A percentile compares a stretch with the other conserved stretches of the same genome.
Conservation (phyloP, 345 rosid species). For the Moringa oleifera region DNA sequence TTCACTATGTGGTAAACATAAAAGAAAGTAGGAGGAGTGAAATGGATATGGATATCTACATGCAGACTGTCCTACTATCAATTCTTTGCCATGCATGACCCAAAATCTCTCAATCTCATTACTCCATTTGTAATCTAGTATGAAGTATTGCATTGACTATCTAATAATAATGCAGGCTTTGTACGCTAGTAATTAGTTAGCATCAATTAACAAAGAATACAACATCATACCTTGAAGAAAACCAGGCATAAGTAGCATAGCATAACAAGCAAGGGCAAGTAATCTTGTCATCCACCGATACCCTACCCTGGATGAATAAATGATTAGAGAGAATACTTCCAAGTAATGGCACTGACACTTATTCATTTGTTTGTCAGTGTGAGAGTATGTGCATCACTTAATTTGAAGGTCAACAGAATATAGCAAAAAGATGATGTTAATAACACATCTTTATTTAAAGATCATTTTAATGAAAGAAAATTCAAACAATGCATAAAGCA, state of each 20-base stretch:
- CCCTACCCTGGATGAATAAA: conserved; percentile 74
- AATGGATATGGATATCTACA: too few relatives aligned
- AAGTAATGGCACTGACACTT: neutral
- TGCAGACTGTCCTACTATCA: too few relatives aligned
- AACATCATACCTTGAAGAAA: conserved; percentile 73
- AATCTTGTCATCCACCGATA: neutral
- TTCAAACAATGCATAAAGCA: neutral
- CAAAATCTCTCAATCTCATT: too few relatives aligned
- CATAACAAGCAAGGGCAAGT: neutral
- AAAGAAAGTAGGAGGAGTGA: too few relatives aligned
- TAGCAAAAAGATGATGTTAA: neutral
- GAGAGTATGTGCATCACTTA: neutral
- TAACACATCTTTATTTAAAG: neutral
- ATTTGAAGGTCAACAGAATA: neutral
- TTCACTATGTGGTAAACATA: too few relatives aligned
- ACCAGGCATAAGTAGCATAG: conserved; percentile 71
- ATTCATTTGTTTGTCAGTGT: too few relatives aligned
- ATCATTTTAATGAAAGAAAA: neutral
- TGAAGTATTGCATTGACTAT: too few relatives aligned
- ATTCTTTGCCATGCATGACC: too few relatives aligned
- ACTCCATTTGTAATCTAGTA: too few relatives aligned
- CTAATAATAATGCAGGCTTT: too few relatives aligned
- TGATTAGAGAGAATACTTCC: conserved; percentile 3
- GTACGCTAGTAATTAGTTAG: too few relatives aligned
- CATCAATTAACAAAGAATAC: neutral